Conservation (phyloP, 305 asterid genomes). For the Fraxinus sp. region DNA sequence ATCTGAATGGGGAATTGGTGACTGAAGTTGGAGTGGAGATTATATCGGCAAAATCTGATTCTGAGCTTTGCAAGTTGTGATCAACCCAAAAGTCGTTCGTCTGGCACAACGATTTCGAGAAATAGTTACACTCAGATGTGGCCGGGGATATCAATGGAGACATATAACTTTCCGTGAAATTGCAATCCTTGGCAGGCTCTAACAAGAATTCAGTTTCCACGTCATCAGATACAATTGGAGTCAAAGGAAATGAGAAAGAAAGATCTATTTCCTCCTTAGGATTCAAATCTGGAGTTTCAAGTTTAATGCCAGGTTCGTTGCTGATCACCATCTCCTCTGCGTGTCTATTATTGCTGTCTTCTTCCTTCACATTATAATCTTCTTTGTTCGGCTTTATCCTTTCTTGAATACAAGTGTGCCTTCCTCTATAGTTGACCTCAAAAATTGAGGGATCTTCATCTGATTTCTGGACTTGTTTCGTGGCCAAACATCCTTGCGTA, state of each 20-base stretch:
- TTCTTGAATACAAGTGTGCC: slow-evolving; percentile 55
- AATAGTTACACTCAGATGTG: slow-evolving; percentile 35
- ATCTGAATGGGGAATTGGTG: slow-evolving; percentile 26
- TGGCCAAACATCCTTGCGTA: slow-evolving; percentile 76
- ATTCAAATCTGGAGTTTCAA: slow-evolving; percentile 20
- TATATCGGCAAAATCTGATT: slow-evolving; percentile 42
- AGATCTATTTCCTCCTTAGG: slow-evolving; percentile 20
- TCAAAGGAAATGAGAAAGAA: slow-evolving; percentile 36
- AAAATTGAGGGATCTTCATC: slow-evolving; percentile 51
- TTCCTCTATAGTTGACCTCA: slow-evolving; percentile 65
- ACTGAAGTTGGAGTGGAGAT: slow-evolving; percentile 37
- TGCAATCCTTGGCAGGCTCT: slow-evolving; percentile 11
- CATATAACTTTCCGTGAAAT: slow-evolving; percentile 18
- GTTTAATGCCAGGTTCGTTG: slow-evolving; percentile 15
- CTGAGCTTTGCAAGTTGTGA: slow-evolving; percentile 30
- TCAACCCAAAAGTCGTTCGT: slow-evolving; percentile 32
- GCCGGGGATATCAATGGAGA: slow-evolving; percentile 35
- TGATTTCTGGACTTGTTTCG: slow-evolving; percentile 70
- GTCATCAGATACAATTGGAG: slow-evolving; percentile 31
- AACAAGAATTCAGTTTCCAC: slow-evolving; percentile 28
- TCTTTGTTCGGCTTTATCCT: slow-evolving; percentile 28
- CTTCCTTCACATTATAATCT: slow-evolving; percentile 2
- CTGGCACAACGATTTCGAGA: slow-evolving; percentile 32
- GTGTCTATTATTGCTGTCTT: slow-evolving; percentile 9
- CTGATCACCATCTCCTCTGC: not conserved